phyloP scores from a whole-genome alignment of 345 rosid species.

The Bruguiera gymnorhiza region DNA sequence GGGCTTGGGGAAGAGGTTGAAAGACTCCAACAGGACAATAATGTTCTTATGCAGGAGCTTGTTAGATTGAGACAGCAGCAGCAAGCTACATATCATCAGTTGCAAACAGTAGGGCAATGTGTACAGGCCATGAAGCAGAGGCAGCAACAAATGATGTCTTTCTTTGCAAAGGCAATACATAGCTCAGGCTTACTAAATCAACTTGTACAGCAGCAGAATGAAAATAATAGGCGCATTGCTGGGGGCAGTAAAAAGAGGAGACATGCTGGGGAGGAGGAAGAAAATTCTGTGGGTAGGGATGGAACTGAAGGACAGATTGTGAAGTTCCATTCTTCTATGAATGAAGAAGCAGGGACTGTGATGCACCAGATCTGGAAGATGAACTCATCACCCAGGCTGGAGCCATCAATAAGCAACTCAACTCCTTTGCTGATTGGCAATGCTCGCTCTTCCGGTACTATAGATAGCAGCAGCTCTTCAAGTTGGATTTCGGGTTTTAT shows the following conservation, averaged over 20 bases:
- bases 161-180: constrained; percentile 91
- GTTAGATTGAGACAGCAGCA: constrained; percentile 89
- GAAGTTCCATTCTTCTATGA: constrained; percentile 33
- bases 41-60: constrained; percentile 95
- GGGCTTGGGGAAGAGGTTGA: constrained; percentile 95
- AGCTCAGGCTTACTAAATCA: constrained; percentile 90
- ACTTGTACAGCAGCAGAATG: constrained; percentile 91
- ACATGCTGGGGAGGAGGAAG: constrained; percentile 25
- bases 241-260: constrained; percentile 27
- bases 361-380: constrained; percentile 27
- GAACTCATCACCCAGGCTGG: constrained; percentile 25
- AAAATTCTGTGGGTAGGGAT: constrained; percentile 7
- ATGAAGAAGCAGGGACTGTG: constrained; percentile 32
- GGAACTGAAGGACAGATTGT: constrained; percentile 18
- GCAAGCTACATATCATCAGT: constrained; percentile 77
- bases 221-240: constrained; percentile 53
- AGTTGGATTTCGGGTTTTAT: constrained; percentile 12
- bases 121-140: constrained; percentile 96
- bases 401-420: constrained; percentile 15
- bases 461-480: constrained; percentile 12
- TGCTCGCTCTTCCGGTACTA: constrained; percentile 6
- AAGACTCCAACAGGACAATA: constrained; percentile 90
- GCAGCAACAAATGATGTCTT: constrained; percentile 96
- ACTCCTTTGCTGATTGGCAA: constrained; percentile 21
- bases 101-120: constrained; percentile 78